Evolutionary conservation across 2,329 filamentous ascomycete species (phyloP).

Genomic region (Cladosporium phlei): DNA sequence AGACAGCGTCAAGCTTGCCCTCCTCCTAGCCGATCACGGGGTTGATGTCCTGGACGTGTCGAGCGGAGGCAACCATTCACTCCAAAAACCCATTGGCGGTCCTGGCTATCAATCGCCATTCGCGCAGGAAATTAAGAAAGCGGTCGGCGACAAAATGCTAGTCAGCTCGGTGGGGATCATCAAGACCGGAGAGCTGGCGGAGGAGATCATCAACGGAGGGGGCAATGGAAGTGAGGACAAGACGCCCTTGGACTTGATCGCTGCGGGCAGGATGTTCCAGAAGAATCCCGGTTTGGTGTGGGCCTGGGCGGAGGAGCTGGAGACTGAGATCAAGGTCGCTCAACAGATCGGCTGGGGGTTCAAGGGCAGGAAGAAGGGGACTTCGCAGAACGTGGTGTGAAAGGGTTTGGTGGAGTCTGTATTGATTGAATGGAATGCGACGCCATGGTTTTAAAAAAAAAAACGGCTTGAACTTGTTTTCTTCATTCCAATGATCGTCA

Average conservation of each 20-base stretch:
- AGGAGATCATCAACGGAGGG: constrained; percentile 47
- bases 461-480: too few species aligned
- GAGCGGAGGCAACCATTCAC: constrained; percentile 63
- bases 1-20: constrained; percentile 60
- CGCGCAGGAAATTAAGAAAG: constrained; percentile 66
- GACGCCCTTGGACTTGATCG: constrained; percentile 59
- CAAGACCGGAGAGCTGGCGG: constrained; percentile 62
- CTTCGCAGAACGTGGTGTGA: not conserved
- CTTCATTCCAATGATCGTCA: too few species aligned
- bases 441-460: too few species aligned
- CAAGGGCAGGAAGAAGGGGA: constrained; percentile 29
- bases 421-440: too few species aligned
- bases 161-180: constrained; percentile 74
- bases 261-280: constrained; percentile 72
- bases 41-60: constrained; percentile 82
- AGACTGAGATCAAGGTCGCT: constrained; percentile 65
- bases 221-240: constrained; percentile 28
- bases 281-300: constrained; percentile 70
- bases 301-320: constrained; percentile 66
- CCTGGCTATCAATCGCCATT: constrained; percentile 71
- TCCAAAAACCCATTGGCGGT: constrained; percentile 51
- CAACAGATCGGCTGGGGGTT: constrained; percentile 52
- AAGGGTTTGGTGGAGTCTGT: too few species aligned
- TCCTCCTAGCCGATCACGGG: constrained; percentile 47
- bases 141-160: constrained; percentile 63